Conservation (phyloP, 495 filamentous ascomycete genomes). For the Platismatia glauca region DNA sequence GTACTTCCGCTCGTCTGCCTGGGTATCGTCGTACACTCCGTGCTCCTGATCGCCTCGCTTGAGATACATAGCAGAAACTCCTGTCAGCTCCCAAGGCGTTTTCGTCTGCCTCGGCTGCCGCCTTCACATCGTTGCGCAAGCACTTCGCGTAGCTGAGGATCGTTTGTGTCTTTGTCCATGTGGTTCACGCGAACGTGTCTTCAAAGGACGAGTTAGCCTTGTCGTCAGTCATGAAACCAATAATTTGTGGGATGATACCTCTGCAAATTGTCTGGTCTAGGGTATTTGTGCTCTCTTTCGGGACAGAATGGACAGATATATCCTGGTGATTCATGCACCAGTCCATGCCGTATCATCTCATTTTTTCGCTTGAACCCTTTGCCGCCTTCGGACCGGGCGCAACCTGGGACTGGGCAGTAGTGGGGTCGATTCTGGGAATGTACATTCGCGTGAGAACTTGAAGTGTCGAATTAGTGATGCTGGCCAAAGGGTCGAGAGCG, state of each 20-base stretch:
- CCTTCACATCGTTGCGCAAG: conserved; percentile 78
- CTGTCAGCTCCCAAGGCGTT: conserved; percentile 37
- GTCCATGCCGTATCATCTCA: conserved; percentile 95
- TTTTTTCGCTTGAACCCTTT: conserved; percentile 99
- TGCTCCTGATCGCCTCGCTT: conserved; percentile 2
- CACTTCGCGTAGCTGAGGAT: conserved; percentile 67
- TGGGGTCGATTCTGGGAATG: conserved; percentile 86
- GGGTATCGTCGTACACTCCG: conserved; percentile 2
- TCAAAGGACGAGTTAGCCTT: neutral
- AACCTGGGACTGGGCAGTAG: conserved; percentile 77
- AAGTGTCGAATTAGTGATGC: conserved; percentile 12
- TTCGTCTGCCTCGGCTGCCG: conserved; percentile 70
- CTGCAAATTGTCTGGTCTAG: conserved; percentile 93
- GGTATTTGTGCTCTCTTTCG: conserved; percentile 93
- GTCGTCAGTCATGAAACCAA: neutral
- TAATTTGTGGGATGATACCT: conserved; percentile 46
- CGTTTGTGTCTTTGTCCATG: conserved; percentile 76
- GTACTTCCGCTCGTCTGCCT: neutral
- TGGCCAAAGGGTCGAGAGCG: conserved; percentile 1
- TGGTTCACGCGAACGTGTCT: conserved; percentile 90
- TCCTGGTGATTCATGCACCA: conserved; percentile 91
- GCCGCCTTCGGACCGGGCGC: conserved; percentile 69
- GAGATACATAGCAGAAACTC: neutral
- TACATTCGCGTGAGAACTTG: conserved; percentile 87
- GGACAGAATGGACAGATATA: conserved; percentile 97